Percentiles rank a stretch among this genome's conserved stretches.
These are phyloP conservation scores for Chlorella variabilis DNA, from an alignment of 163 green algal species.

Conservation along the genomic window DNA sequence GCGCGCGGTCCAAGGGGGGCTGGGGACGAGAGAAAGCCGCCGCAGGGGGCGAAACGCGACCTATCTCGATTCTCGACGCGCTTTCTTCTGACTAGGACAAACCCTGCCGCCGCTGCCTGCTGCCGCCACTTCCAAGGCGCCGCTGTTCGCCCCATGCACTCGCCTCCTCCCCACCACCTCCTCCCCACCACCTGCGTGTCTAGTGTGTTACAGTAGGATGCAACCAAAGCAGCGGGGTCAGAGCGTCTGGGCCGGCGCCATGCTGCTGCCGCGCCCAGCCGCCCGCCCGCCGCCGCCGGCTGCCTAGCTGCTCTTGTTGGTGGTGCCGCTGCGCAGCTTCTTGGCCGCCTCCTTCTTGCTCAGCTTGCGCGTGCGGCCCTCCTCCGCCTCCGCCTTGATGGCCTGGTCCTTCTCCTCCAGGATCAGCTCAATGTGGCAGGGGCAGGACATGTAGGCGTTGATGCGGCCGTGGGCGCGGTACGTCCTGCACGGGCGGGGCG, in stretches of 20 bases:
- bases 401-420: conserved; percentile 87
- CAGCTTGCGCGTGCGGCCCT: conserved; percentile 70
- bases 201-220: neutral
- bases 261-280: neutral
- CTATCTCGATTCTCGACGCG: too few relatives aligned
- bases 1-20: too few relatives aligned
- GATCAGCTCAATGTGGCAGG: conserved; percentile 96
- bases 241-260: neutral
- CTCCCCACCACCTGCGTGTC: neutral
- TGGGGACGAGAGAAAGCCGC: too few relatives aligned
- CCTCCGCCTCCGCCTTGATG: conserved; percentile 77
- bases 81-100: too few relatives aligned
- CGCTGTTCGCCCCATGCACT: too few relatives aligned
- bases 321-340: conserved; percentile 75
- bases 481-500: conserved; percentile 68
- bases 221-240: neutral
- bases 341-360: conserved; percentile 73
- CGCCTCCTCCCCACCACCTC: too few relatives aligned
- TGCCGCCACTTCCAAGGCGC: too few relatives aligned
- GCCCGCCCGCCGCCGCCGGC: neutral
- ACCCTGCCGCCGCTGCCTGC: too few relatives aligned
- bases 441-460: conserved; percentile 98
- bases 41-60: too few relatives aligned
- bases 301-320: conserved; percentile 60
- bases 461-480: conserved; percentile 99